Base-by-base conservation (phyloP, 352 stramenopile species). In the Phytophthora kernoviae region DNA sequence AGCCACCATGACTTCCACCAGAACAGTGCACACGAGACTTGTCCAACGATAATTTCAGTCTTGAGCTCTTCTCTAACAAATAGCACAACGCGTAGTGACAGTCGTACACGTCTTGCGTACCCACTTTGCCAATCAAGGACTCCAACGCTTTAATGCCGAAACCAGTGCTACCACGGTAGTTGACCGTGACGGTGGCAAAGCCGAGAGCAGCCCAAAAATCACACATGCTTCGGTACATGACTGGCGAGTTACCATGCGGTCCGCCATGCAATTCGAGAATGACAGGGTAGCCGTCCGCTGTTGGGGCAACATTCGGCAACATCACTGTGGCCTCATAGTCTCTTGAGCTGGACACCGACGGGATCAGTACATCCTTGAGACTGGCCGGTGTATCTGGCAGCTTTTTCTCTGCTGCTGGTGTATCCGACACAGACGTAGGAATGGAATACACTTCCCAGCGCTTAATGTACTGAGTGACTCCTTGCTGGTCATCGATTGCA, bases 151-250 rank as follows among this genome's bases (percentile, higher is more conserved):
- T 66, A 32, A 93, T 78, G 5, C 96, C 96, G 68, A 97, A 99
- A 20, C 96, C 96, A 17, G 82, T 97, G 15, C 88, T 98, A n/a
- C 96, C 96, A 42, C 96, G 82, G 71, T 98, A 99, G 77, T 99
- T 99, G 14, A 98, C 92, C 1, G 75, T 87, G 30, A 98, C 70
- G 51, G 98, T 79, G 5, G 90, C 94, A 67, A 98, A 98, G 18
- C 90, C 81, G 24, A 92, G 60, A 12, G 81, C 87, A 57, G 91
- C 84, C 22, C 98, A 86, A 68, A 91, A 98, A 12, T 94, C 87
- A 68, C 92, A 98, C 45, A 89, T 75, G 22, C 82, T 74, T 32
- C 93, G 70, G 70, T 96, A 98, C 27, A 79, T 85, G 20, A 90
- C 93, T 0, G 89, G 79, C 12, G 93, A 92, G 53, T 81, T 89